phyloP scores from a whole-genome alignment of 169 alveolate species.

The Plasmodium yoelii region DNA sequence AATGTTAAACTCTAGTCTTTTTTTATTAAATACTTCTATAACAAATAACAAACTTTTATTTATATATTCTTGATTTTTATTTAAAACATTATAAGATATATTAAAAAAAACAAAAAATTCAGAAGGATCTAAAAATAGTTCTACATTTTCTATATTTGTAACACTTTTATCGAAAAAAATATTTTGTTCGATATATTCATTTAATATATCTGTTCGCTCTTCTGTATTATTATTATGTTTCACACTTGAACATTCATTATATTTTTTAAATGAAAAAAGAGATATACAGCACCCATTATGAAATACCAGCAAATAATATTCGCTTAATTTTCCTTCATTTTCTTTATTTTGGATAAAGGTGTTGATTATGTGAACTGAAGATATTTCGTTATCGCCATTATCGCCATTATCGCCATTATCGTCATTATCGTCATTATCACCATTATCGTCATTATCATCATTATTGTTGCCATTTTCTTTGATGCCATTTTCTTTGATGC shows the following conservation, averaged over 20 bases:
- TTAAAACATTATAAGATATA: conserved; percentile 12
- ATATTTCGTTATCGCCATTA: no score
- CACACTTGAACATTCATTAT: neutral
- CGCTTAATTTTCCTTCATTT: neutral
- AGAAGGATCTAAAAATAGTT: conserved; percentile 68
- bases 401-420: no score
- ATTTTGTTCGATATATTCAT: conserved; percentile 28
- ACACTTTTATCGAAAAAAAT: conserved; percentile 20
- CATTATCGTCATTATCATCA: no score
- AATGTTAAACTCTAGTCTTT: conserved; percentile 61
- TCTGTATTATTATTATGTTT: neutral
- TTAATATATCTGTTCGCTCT: conserved; percentile 52
- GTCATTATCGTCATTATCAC: no score
- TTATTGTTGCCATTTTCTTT: neutral
- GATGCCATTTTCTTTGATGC: no score
- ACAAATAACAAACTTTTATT: conserved; percentile 51
- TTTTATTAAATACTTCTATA: conserved; percentile 57
- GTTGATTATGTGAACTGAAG: conserved; percentile 41
- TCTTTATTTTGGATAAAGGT: conserved; percentile 16
- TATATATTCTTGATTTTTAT: neutral
- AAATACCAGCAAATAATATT: conserved; percentile 38
- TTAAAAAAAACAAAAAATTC: conserved; percentile 71
- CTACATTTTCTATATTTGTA: conserved; percentile 30
- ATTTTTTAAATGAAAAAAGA: conserved; percentile 40
- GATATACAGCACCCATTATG: conserved; percentile 66